Evolutionary conservation across 192 early-diverging fungal species (phyloP).

Genomic region (Coemansia sp.): DNA sequence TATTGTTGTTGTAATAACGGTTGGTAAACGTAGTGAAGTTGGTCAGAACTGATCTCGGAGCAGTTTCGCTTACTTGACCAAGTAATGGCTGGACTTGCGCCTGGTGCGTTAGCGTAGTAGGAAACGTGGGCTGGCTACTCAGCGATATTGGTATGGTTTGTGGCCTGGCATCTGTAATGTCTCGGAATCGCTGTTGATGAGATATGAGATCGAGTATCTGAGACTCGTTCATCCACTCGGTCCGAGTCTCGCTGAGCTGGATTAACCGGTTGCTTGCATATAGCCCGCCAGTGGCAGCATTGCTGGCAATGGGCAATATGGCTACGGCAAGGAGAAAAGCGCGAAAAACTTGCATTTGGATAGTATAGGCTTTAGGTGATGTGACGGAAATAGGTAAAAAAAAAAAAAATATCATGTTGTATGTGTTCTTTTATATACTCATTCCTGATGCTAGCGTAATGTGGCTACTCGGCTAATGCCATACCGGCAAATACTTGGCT

Average conservation of each 20-base stretch:
- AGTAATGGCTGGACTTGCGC: constrained; percentile 62
- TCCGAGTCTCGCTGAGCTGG: constrained; percentile 3
- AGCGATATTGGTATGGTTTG: background rate
- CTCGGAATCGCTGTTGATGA: constrained; percentile 10
- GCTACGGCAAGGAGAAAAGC: background rate
- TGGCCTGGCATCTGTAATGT: constrained; percentile 17
- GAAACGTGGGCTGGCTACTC: background rate
- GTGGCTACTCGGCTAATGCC: background rate
- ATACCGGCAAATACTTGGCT: background rate
- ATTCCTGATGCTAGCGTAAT: background rate
- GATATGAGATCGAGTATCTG: constrained; percentile 10
- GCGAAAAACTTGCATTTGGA: background rate
- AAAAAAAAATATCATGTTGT: background rate
- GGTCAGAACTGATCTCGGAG: constrained; percentile 67
- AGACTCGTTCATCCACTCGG: constrained; percentile 12
- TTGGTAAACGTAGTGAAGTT: constrained; percentile 76
- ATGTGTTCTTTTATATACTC: background rate
- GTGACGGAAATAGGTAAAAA: background rate
- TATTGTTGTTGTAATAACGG: constrained; percentile 78
- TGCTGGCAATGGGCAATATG: background rate
- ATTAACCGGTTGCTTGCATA: constrained; percentile 10
- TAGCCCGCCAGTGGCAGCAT: background rate
- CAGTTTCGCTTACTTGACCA: constrained; percentile 57
- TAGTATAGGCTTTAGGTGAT: background rate
- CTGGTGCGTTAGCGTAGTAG: constrained; percentile 53